Conservation (phyloP, 352 stramenopile genomes). For the Globisporangium cederbergense region DNA sequence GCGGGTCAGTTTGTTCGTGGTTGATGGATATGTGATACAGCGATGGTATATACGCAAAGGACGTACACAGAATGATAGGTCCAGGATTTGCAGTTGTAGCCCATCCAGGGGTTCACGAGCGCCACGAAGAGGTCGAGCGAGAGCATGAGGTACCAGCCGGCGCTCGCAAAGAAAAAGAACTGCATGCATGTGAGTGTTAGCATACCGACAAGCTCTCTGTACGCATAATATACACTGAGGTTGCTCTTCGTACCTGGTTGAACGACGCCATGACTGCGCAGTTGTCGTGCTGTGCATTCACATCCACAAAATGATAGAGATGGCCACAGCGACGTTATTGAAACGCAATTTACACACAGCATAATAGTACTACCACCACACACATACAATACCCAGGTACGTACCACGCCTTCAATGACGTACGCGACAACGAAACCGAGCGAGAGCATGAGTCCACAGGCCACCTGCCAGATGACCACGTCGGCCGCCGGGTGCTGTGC, state of each 20-base stretch:
- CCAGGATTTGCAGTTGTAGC: conserved; percentile 84
- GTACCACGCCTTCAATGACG: conserved; percentile 32
- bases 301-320: not conserved
- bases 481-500: conserved; percentile 72
- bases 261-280: conserved; percentile 59
- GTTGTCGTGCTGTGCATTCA: conserved; percentile 19
- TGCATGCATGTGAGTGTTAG: conserved; percentile 11
- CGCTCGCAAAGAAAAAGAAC: conserved; percentile 74
- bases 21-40: not conserved
- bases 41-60: not conserved
- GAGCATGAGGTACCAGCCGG: conserved; percentile 84
- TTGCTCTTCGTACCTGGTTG: conserved; percentile 40
- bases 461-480: conserved; percentile 79
- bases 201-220: not conserved
- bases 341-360: not conserved
- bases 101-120: conserved; percentile 87
- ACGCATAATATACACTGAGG: not conserved
- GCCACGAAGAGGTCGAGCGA: conserved; percentile 79
- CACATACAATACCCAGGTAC: conserved; percentile 1
- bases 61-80: conserved; percentile 78
- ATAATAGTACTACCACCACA: not conserved
- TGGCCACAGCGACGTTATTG: not conserved
- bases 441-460: conserved; percentile 56
- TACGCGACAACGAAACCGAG: conserved; percentile 60
- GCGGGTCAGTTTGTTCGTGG: not conserved